Percentiles rank a stretch among this genome's conserved stretches.
Conservation (phyloP, 2,329 filamentous ascomycete genomes). For the Fusarium sp. region DNA sequence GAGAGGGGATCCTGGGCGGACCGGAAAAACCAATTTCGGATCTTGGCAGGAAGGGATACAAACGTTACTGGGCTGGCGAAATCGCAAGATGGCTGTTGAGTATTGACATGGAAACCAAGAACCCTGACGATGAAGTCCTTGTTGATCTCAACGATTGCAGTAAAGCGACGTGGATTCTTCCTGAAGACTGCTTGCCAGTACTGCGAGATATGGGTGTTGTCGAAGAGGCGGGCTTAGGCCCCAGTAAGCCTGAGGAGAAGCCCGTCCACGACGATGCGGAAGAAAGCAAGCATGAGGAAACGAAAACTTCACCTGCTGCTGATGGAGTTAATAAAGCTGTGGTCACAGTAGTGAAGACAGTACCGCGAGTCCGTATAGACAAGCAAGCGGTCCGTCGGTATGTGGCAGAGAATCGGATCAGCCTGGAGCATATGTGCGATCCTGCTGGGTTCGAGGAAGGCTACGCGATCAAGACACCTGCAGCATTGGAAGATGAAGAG, state of each 20-base stretch:
- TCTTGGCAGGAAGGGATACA: slow-evolving; percentile 84
- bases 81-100: slow-evolving; percentile 76
- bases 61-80: slow-evolving; percentile 86
- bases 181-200: slow-evolving; percentile 83
- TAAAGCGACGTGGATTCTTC: slow-evolving; percentile 81
- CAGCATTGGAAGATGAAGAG: slow-evolving; percentile 50
- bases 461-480: slow-evolving; percentile 64
- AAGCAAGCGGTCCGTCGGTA: slow-evolving; percentile 72
- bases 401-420: slow-evolving; percentile 71
- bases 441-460: slow-evolving; percentile 78
- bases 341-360: slow-evolving; percentile 47
- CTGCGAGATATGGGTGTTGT: slow-evolving; percentile 83
- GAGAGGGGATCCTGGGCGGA: slow-evolving; percentile 86
- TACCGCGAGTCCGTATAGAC: slow-evolving; percentile 63
- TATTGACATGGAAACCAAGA: slow-evolving; percentile 52
- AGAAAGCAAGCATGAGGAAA: slow-evolving; percentile 39
- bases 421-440: slow-evolving; percentile 74
- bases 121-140: slow-evolving; percentile 56
- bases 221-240: slow-evolving; percentile 64
- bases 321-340: slow-evolving; percentile 44
- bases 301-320: slow-evolving; percentile 6
- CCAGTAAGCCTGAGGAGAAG: slow-evolving; percentile 50
- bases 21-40: slow-evolving; percentile 94
- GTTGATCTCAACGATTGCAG: slow-evolving; percentile 78
- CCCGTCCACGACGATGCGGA: slow-evolving; percentile 28